Evolutionary conservation across 106 monocot genomes (phyloP), one percentile per base, ranked within the genome.

Genomic region (Dendrobium huoshanense): DNA sequence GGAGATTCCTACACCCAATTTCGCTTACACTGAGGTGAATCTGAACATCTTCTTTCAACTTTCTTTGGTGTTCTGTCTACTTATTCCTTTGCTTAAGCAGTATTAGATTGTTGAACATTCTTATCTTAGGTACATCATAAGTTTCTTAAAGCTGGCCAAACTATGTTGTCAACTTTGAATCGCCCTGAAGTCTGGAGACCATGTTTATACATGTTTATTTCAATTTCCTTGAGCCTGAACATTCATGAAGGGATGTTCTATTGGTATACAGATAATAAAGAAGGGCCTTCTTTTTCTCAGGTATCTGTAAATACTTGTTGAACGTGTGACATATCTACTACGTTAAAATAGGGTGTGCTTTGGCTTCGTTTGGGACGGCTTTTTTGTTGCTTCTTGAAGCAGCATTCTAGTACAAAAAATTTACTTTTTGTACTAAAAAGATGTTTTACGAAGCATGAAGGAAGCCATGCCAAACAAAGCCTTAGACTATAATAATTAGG

Each of bases 211-310:
- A 93, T 93, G 86, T 92, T 82, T 43, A 24, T 82, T 22, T 95
- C 95, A 24, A 67, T 95, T 75, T 87, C 91, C 37, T 55, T 95
- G 33, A 92, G 90, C 56, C 81, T 90, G 67, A 85, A 88, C 80
- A 92, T 87, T 42, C 90, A 90, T 79, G 89, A 95, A 86, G 95
- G 95, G 40, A 86, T 89, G 91, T 95, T 95, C 55, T 95, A 91
- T 72, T 95, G 95, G 95, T 92, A 89, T 81, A 95, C 95, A 4
- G 89, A 95, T 81, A 41, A 79, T 58, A 87, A 87, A 83, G 78
- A 87, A 44, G 95, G 95, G 43, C 91, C 87, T 48, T 77, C 87
- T 49, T 95, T 95, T 64, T 89, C 92, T 70, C 89, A 95, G 91
- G 95, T 92, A 86, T 18, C 9, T 80, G 13, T 33, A 72, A 29